Evolutionary conservation across 169 alveolate species (phyloP).

Genomic region (Plasmodium inui): DNA sequence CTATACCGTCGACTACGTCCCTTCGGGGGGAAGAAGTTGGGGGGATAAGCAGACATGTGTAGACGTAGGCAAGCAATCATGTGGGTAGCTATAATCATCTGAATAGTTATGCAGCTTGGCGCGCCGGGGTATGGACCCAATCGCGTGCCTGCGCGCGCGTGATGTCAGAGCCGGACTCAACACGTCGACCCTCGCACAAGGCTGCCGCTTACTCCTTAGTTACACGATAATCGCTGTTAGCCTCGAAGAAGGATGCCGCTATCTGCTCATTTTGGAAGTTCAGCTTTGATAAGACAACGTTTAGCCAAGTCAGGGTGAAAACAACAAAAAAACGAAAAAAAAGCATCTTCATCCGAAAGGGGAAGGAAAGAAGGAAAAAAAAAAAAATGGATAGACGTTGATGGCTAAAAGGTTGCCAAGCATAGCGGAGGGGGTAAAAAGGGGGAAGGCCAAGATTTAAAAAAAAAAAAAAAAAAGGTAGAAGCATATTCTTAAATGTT

Average conservation of each 20-base stretch:
- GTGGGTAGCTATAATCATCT: neutral
- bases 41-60: neutral
- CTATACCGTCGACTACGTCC: slow-evolving; percentile 62
- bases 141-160: neutral
- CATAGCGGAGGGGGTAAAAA: neutral
- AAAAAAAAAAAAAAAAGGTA: neutral
- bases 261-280: slow-evolving; percentile 59
- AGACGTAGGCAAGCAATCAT: neutral
- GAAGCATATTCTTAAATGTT: neutral
- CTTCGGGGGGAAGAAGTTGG: slow-evolving; percentile 7
- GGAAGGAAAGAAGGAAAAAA: neutral
- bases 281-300: slow-evolving; percentile 65
- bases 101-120: neutral
- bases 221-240: slow-evolving; percentile 24
- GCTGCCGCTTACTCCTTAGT: slow-evolving; percentile 40
- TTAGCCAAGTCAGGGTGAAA: slow-evolving; percentile 19
- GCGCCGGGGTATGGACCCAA: no score
- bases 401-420: slow-evolving; percentile 6
- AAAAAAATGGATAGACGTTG: neutral
- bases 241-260: slow-evolving; percentile 46
- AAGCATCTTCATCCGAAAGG: slow-evolving; percentile 29
- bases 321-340: slow-evolving; percentile 46
- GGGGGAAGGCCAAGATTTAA: neutral
- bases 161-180: neutral
- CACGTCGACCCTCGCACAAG: neutral